phyloP scores from a whole-genome alignment of 2,329 filamentous ascomycete species.

The Pyricularia grisea region DNA sequence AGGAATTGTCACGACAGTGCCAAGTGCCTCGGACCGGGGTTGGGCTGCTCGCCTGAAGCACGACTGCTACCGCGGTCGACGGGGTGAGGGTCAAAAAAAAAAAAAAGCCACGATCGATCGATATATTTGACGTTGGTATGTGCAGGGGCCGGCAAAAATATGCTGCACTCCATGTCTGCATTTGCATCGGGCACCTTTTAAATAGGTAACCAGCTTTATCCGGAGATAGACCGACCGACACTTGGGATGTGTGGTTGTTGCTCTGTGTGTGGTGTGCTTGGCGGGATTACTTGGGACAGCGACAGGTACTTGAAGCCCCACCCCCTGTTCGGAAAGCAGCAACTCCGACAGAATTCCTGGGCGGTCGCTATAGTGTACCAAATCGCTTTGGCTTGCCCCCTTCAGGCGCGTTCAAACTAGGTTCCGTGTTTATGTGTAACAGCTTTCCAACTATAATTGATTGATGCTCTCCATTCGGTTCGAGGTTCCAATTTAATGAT shows the following conservation, averaged over 20 bases:
- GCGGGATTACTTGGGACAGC: too few relatives aligned
- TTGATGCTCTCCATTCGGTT: not conserved
- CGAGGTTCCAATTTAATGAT: not conserved
- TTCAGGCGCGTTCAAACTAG: not conserved
- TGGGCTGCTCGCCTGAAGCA: not conserved
- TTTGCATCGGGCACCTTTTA: not conserved
- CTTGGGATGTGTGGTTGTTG: not conserved
- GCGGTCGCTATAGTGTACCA: not conserved
- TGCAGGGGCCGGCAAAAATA: not conserved
- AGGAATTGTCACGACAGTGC: not conserved
- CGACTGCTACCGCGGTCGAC: not conserved
- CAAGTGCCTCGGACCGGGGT: not conserved
- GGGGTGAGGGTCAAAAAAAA: not conserved
- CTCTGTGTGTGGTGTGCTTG: not conserved
- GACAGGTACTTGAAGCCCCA: too few relatives aligned
- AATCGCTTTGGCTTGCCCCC: not conserved
- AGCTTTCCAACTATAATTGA: not conserved
- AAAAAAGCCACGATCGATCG: not conserved
- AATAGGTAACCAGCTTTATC: not conserved
- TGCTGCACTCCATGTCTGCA: not conserved
- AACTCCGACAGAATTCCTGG: not conserved
- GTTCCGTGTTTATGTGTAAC: not conserved
- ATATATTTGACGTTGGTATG: not conserved
- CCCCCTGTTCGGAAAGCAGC: not conserved
- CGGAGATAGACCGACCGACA: not conserved